Evolutionary conservation across 2,329 filamentous ascomycete genomes (phyloP).

Genomic region (Lecanicillium sp.): DNA sequence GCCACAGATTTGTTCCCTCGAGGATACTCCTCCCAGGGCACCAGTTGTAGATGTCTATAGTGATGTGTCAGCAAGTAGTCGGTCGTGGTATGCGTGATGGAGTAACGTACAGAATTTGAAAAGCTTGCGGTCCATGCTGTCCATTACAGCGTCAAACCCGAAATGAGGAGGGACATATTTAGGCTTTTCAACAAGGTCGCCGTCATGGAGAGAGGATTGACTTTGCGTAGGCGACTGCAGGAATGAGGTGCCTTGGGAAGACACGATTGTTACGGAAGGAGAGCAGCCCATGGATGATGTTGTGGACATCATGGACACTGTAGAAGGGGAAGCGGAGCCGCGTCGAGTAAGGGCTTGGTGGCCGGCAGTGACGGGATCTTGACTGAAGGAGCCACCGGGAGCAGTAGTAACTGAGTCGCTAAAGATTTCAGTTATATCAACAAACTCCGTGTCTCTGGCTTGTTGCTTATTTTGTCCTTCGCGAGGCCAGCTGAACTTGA

Average conservation of each 20-base stretch:
- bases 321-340: not conserved
- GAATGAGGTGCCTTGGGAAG: not conserved
- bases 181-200: not conserved
- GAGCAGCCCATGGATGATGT: not conserved
- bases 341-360: too few relatives aligned
- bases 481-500: conserved; percentile 33
- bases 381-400: too few relatives aligned
- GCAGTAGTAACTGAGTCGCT: too few relatives aligned
- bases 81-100: not conserved
- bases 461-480: conserved; percentile 11
- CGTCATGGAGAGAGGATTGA: not conserved
- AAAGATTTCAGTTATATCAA: too few relatives aligned
- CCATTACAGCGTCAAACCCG: conserved; percentile 1
- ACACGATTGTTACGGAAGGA: not conserved
- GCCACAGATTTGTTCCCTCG: conserved; percentile 33
- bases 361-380: too few relatives aligned
- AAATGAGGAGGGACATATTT: conserved; percentile 5
- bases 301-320: not conserved
- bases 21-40: conserved; percentile 35
- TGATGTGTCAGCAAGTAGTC: conserved; percentile 6
- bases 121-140: conserved; percentile 10
- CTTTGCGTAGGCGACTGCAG: not conserved
- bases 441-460: not conserved
- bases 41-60: conserved; percentile 35
- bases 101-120: conserved; percentile 2